phyloP scores from a whole-genome alignment of 2,329 filamentous ascomycete species.

The Diaporthe velutina region DNA sequence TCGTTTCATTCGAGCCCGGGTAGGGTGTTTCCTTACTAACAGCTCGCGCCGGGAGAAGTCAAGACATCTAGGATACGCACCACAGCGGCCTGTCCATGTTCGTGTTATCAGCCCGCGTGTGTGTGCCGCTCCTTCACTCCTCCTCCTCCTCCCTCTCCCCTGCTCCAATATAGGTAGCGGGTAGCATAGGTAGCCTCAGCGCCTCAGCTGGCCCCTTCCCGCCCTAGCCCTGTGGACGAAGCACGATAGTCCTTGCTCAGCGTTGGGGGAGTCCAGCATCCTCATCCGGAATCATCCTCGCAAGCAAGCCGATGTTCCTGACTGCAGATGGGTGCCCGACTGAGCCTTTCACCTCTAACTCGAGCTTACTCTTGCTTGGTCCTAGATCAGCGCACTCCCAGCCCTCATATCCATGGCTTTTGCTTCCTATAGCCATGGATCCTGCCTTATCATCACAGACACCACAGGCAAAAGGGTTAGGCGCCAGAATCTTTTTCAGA shows the following conservation, averaged over 20 bases:
- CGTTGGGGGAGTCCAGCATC: slow-evolving; percentile 3
- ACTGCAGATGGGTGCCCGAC: slow-evolving; percentile 15
- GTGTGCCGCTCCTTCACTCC: slow-evolving; percentile 9
- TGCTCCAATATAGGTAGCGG: slow-evolving; percentile 10
- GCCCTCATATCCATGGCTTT: slow-evolving; percentile 8
- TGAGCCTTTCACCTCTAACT: neutral
- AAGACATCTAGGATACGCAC: neutral
- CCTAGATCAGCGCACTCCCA: slow-evolving; percentile 1
- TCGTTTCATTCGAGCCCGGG: slow-evolving; percentile 23
- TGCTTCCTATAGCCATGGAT: slow-evolving; percentile 17
- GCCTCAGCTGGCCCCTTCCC: slow-evolving; percentile 10
- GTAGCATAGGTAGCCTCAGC: neutral
- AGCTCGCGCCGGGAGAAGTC: slow-evolving; percentile 20
- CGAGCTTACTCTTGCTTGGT: slow-evolving; percentile 9
- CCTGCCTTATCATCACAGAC: neutral
- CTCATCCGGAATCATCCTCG: slow-evolving; percentile 8
- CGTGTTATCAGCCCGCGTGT: slow-evolving; percentile 18
- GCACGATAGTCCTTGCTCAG: slow-evolving; percentile 18
- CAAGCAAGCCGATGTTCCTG: slow-evolving; percentile 19
- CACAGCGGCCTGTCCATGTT: slow-evolving; percentile 26
- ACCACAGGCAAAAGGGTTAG: slow-evolving; percentile 13
- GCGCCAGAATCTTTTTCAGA: slow-evolving; percentile 14
- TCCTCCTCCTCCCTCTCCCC: neutral
- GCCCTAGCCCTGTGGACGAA: neutral
- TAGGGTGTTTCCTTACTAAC: slow-evolving; percentile 27